phyloP scores from a whole-genome alignment of 2,329 filamentous ascomycete genomes.

The Chlorencoelia australis region DNA sequence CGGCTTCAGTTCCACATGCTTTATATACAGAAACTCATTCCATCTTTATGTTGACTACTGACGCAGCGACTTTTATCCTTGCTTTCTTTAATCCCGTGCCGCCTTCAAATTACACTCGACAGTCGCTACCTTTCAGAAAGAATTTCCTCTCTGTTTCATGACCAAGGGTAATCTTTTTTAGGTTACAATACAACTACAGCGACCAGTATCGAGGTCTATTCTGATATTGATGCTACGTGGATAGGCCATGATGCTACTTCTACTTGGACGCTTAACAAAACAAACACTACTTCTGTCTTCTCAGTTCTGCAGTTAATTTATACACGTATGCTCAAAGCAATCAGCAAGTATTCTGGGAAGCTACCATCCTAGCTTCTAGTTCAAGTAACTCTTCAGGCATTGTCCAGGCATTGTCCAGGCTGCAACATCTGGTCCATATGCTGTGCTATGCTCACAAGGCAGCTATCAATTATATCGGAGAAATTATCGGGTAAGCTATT shows the following conservation, averaged over 20 bases:
- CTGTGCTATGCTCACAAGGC: conserved; percentile 9
- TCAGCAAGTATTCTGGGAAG: conserved; percentile 9
- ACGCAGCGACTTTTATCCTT: conserved; percentile 20
- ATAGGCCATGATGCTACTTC: conserved; percentile 19
- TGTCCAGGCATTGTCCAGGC: conserved; percentile 36
- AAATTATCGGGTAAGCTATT: conserved; percentile 12
- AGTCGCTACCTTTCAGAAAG: conserved; percentile 29
- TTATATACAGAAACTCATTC: conserved; percentile 28
- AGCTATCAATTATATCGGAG: conserved; percentile 15
- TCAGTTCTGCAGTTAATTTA: conserved; percentile 2
- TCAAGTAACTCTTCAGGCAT: conserved; percentile 16
- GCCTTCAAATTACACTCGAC: conserved; percentile 24
- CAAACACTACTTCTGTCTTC: conserved; percentile 8
- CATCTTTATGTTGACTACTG: conserved; percentile 22
- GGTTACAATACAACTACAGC: conserved; percentile 1
- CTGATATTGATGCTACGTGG: conserved; percentile 29
- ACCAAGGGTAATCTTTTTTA: background rate
- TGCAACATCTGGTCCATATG: conserved; percentile 12
- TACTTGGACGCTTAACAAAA: conserved; percentile 7
- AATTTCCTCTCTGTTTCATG: conserved; percentile 20
- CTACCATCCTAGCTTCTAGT: conserved; percentile 4
- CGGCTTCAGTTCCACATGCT: too few relatives aligned
- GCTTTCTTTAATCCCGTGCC: conserved; percentile 30
- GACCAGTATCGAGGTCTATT: conserved; percentile 24
- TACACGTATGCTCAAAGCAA: conserved; percentile 5